Evolutionary conservation across 148 eudicot genomes (phyloP).

Genomic region (Heliosperma pusillum): DNA sequence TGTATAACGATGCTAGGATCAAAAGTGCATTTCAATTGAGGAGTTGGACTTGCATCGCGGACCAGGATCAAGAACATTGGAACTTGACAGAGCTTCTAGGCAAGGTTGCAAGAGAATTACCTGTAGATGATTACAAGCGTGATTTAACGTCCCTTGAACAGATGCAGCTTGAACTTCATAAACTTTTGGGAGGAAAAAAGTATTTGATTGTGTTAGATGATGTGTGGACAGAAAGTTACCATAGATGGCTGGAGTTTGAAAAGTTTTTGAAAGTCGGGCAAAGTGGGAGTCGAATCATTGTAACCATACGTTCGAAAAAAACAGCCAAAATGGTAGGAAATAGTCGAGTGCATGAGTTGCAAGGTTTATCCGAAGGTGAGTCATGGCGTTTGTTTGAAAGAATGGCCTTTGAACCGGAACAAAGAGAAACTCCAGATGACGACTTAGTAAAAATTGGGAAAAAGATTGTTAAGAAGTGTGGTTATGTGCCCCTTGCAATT

Average conservation of each 20-base stretch:
- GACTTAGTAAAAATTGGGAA: constrained; percentile 14
- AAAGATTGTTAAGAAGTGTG: constrained; percentile 21
- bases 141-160: background rate
- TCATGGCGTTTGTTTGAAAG: constrained; percentile 5
- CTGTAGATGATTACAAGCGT: background rate
- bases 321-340: background rate
- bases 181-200: background rate
- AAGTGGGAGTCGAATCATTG: constrained; percentile 9
- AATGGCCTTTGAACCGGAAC: background rate
- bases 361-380: background rate
- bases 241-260: background rate
- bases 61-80: constrained; percentile 10
- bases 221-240: constrained; percentile 1
- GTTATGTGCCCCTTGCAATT: constrained; percentile 22
- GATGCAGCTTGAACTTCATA: background rate
- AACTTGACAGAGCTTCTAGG: background rate
- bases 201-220: constrained; percentile 11
- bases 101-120: background rate
- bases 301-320: constrained; percentile 6
- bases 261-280: constrained; percentile 1
- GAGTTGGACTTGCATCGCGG: constrained; percentile 29
- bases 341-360: background rate
- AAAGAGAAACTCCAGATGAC: background rate
- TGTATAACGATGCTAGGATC: constrained; percentile 25
- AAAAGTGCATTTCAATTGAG: constrained; percentile 8